Base-by-base conservation (phyloP, 768 basidiomycete species). In the Tubosaeta brunneosetosa region DNA sequence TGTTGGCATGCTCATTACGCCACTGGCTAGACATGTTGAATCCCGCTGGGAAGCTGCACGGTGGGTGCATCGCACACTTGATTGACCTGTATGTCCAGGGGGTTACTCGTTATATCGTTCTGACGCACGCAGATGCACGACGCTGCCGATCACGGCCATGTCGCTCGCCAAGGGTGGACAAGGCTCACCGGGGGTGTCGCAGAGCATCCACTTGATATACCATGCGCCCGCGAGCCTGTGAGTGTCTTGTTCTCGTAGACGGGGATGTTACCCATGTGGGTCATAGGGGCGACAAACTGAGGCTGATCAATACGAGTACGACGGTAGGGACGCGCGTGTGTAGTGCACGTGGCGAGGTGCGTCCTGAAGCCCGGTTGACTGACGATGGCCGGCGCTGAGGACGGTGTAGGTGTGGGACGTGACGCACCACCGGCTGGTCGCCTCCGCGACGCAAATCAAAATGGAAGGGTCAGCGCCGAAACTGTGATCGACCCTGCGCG, bases 201-300 rank as follows among this genome's bases (percentile, higher is more conserved):
- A 75, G 48, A 70, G 61, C 3, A 75, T 81, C 57, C 73, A 79
- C 49, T 64, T 69, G 2, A 55, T 73, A n/a, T 80, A 74, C 55
- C 77, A 81, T 56, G 65, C 72, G 4, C 67, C 72, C 1, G 77
- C 74, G 1, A 52, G 61, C 17, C 49, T 67, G 81, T 73, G 57
- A 42, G 74, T 67, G 6, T 50, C 27, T 8, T 38, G 49, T 3
- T 16, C 6, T 16, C 12, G 26, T 43, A 1, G 22, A 8, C 3
- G 2, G 51, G 48, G 13, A 40, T 22, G 6, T 3, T 11, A 2
- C 13, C 27, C 8, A 11, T 22, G 7, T 4, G n/a, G 19, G n/a
- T 41, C 27, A 42, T 56, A 80, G 80, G 32, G 77, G 78, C 2
- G 70, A 76, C 38, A 72, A 58, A 40, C 66, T 82, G 22, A 68